Evolutionary conservation across 306 rosid genomes (phyloP).

Genomic region (Rosa rugosa): DNA sequence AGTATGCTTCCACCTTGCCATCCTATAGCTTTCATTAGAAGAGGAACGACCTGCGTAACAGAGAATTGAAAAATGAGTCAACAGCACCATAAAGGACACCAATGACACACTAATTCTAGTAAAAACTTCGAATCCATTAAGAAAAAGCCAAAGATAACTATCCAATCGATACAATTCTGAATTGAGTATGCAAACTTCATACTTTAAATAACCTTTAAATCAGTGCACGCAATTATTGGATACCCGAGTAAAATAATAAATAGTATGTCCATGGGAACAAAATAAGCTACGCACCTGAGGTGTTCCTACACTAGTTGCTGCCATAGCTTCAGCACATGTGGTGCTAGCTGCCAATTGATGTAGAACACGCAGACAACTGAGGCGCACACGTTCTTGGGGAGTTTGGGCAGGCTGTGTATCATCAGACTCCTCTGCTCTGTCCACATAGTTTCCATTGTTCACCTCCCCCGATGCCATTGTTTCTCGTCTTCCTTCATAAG

Average conservation of each 20-base stretch:
- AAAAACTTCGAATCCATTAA: background rate
- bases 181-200: background rate
- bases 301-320: slow-evolving; percentile 95
- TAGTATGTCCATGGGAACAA: background rate
- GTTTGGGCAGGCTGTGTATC: slow-evolving; percentile 70
- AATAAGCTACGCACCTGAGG: slow-evolving; percentile 71
- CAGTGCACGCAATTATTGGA: background rate
- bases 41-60: slow-evolving; percentile 82
- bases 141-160: background rate
- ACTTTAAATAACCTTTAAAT: background rate
- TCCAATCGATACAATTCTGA: background rate
- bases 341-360: slow-evolving; percentile 99
- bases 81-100: background rate
- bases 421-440: slow-evolving; percentile 50
- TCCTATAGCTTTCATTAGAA: slow-evolving; percentile 97
- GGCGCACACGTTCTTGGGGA: slow-evolving; percentile 96
- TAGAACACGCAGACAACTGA: slow-evolving; percentile 93
- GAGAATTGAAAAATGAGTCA: slow-evolving; percentile 15
- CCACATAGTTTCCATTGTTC: slow-evolving; percentile 48
- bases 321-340: slow-evolving; percentile 99
- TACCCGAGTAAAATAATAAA: background rate
- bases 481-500: slow-evolving; percentile 91
- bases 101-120: background rate
- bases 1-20: slow-evolving; percentile 99
- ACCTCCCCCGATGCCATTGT: slow-evolving; percentile 85